Percentiles rank a stretch among this genome's conserved stretches.
phyloP scores from a whole-genome alignment of 169 alveolate species.

The Theileria parva region DNA sequence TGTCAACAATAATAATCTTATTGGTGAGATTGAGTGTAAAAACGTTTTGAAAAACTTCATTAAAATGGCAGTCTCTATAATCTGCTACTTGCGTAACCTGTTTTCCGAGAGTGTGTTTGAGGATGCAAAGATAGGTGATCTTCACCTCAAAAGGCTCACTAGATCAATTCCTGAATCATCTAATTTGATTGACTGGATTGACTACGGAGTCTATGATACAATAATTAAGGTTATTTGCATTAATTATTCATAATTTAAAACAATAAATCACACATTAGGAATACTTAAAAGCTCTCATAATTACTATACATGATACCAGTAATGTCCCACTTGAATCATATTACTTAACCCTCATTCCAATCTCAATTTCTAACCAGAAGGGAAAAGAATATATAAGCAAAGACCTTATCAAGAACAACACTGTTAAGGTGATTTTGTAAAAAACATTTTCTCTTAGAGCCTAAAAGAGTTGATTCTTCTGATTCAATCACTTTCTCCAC shows the following conservation, averaged over 20 bases:
- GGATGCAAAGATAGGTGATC: slow-evolving; percentile 54
- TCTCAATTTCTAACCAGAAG: not conserved
- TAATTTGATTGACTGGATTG: slow-evolving; percentile 77
- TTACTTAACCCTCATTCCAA: slow-evolving; percentile 30
- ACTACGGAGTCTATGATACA: slow-evolving; percentile 84
- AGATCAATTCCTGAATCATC: slow-evolving; percentile 55
- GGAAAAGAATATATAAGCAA: slow-evolving; percentile 26
- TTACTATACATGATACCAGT: slow-evolving; percentile 75
- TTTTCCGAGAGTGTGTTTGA: slow-evolving; percentile 55
- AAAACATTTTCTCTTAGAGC: slow-evolving; percentile 67
- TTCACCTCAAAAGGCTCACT: slow-evolving; percentile 55
- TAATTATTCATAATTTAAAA: not conserved
- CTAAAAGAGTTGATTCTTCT: slow-evolving; percentile 76
- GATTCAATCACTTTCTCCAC: slow-evolving; percentile 80
- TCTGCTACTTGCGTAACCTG: slow-evolving; percentile 59
- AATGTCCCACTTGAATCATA: slow-evolving; percentile 77
- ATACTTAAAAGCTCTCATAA: slow-evolving; percentile 65
- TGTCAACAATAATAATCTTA: no score
- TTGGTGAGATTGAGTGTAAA: slow-evolving; percentile 30
- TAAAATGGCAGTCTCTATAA: slow-evolving; percentile 48
- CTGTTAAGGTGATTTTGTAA: slow-evolving; percentile 60
- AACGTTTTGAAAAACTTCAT: slow-evolving; percentile 59
- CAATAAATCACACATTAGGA: slow-evolving; percentile 7
- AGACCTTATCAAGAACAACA: slow-evolving; percentile 50
- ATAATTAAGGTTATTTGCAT: slow-evolving; percentile 59